These are phyloP conservation scores for Globisporangium takayamanum DNA, from an alignment of 352 stramenopile species.

Conservation along the genomic window DNA sequence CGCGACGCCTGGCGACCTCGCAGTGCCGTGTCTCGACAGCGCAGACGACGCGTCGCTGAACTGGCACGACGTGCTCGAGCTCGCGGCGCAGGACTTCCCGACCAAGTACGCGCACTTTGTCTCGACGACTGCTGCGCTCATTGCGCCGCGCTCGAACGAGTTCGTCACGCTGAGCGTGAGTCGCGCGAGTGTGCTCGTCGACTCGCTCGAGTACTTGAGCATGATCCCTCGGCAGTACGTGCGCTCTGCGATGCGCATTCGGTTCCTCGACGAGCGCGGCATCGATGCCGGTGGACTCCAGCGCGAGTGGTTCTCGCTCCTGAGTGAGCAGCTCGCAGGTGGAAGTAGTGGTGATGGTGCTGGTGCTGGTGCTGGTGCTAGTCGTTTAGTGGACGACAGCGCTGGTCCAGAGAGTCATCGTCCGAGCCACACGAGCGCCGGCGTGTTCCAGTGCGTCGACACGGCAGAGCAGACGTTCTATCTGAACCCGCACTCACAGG, in stretches of 20 bases:
- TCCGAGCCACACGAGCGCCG: conserved; percentile 13
- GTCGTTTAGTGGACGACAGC: too few species aligned
- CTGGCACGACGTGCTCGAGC: conserved; percentile 29
- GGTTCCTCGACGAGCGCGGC: conserved; percentile 82
- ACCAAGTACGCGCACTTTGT: conserved; percentile 76
- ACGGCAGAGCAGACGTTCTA: conserved; percentile 40
- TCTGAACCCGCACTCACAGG: conserved; percentile 33
- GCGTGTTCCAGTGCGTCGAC: conserved; percentile 40
- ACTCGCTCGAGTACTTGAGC: conserved; percentile 64
- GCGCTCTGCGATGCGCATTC: conserved; percentile 72
- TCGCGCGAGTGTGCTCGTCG: conserved; percentile 51
- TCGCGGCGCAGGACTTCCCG: conserved; percentile 49
- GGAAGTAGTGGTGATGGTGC: too few species aligned
- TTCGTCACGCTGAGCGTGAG: conserved; percentile 61
- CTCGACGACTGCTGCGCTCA: conserved; percentile 44
- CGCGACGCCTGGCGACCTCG: conserved; percentile 26
- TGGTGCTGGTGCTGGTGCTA: too few species aligned
- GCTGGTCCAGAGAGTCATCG: too few species aligned
- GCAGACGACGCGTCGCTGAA: conserved; percentile 77
- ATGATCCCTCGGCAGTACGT: conserved; percentile 51
- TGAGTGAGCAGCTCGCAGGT: conserved; percentile 32
- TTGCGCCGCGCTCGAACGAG: conserved; percentile 53
- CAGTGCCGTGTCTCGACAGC: conserved; percentile 53
- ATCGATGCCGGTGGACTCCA: conserved; percentile 84
- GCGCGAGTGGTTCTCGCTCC: conserved; percentile 90